Evolutionary conservation across 2,329 filamentous ascomycete species (phyloP).

Genomic region (Huntiella moniliformis): DNA sequence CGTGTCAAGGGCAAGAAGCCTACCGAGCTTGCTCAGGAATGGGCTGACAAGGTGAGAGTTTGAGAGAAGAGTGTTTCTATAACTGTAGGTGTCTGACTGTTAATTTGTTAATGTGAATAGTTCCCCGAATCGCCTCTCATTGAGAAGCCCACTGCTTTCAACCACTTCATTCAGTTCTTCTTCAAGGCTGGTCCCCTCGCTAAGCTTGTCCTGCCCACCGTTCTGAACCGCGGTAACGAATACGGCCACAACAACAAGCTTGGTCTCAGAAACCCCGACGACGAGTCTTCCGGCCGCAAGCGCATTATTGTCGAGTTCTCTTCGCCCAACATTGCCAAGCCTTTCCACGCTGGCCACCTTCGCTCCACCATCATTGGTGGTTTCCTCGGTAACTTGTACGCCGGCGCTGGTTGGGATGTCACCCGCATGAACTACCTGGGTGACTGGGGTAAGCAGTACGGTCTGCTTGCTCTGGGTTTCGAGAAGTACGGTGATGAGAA

Average conservation of each 20-base stretch:
- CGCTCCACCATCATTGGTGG: constrained; percentile 64
- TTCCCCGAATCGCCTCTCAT: constrained; percentile 60
- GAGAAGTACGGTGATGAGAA: constrained; percentile 58
- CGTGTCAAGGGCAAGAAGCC: constrained; percentile 55
- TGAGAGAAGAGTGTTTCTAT: too few relatives aligned
- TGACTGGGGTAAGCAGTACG: constrained; percentile 67
- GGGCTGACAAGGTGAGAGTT: constrained; percentile 35
- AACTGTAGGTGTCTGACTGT: neutral
- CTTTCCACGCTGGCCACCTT: constrained; percentile 62
- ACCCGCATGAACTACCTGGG: constrained; percentile 59
- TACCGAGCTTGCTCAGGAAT: constrained; percentile 40
- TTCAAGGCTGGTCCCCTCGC: constrained; percentile 52
- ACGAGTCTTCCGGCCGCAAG: constrained; percentile 43
- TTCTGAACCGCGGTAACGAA: constrained; percentile 38
- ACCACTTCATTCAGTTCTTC: constrained; percentile 61
- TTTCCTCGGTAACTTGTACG: constrained; percentile 55
- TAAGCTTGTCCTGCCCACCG: constrained; percentile 47
- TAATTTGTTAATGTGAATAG: constrained; percentile 19
- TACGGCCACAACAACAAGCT: constrained; percentile 45
- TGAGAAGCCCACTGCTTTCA: constrained; percentile 46
- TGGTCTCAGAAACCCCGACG: constrained; percentile 41
- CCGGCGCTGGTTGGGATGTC: constrained; percentile 54
- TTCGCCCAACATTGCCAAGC: constrained; percentile 73
- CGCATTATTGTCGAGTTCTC: constrained; percentile 63
- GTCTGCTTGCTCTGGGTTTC: constrained; percentile 55